Conservation (phyloP, 2,329 filamentous ascomycete species). For the Rasamsonia emersonii region DNA sequence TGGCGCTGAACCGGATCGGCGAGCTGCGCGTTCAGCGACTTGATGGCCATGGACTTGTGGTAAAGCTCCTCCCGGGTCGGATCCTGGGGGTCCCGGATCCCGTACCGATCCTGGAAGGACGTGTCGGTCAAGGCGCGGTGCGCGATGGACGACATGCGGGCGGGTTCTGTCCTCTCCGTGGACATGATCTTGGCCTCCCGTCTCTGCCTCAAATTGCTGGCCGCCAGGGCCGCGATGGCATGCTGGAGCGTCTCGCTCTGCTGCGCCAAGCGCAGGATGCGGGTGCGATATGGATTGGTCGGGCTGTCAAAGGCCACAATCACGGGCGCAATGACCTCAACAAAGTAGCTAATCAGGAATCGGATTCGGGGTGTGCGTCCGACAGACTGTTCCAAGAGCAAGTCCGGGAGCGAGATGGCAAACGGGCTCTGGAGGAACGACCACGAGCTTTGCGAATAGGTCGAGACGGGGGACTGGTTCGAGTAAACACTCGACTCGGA, state of each 20-base stretch:
- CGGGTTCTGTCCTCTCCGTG: conserved; percentile 44
- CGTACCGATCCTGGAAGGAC: conserved; percentile 26
- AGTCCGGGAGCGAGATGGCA: conserved; percentile 23
- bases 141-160: conserved; percentile 40
- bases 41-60: conserved; percentile 76
- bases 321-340: conserved; percentile 82
- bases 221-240: conserved; percentile 79
- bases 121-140: conserved; percentile 34
- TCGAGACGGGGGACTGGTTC: conserved; percentile 1
- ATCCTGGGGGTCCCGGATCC: conserved; percentile 45
- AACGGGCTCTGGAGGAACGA: conserved; percentile 5
- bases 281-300: conserved; percentile 74
- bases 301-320: conserved; percentile 86
- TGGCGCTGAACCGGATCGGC: conserved; percentile 65
- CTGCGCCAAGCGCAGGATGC: conserved; percentile 69
- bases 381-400: conserved; percentile 39
- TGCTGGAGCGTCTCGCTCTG: conserved; percentile 79
- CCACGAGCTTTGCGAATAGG: conserved; percentile 5
- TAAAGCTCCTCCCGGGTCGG: conserved; percentile 68
- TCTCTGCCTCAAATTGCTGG: conserved; percentile 84
- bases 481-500: conserved; percentile 5
- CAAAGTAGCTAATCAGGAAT: conserved; percentile 88
- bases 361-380: conserved; percentile 67
- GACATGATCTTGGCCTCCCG: conserved; percentile 47
- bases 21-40: conserved; percentile 74